These are phyloP conservation scores for Sclerotinia minor DNA, from an alignment of 2,329 filamentous ascomycete species.

Conservation along the genomic window DNA sequence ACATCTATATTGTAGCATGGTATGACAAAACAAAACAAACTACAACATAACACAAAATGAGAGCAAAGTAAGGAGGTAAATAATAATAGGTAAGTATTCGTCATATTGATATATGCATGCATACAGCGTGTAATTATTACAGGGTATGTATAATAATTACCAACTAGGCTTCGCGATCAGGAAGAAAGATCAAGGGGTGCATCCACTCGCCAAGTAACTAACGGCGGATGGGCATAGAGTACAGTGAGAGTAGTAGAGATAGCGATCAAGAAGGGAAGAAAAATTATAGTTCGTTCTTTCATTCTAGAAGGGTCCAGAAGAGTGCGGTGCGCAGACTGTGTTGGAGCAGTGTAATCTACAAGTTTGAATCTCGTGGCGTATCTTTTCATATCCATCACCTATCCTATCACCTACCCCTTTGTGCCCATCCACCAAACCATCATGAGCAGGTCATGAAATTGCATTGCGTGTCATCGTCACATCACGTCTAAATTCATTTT, in stretches of 20 bases:
- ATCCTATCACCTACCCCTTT: constrained; percentile 10
- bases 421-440: constrained; percentile 9
- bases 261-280: background rate
- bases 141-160: too few species aligned
- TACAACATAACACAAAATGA: too few species aligned
- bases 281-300: background rate
- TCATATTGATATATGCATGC: too few species aligned
- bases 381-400: constrained; percentile 14
- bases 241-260: constrained; percentile 1
- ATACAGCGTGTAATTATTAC: background rate
- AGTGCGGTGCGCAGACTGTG: background rate
- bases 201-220: too few species aligned
- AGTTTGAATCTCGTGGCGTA: background rate
- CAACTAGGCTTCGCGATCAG: too few species aligned
- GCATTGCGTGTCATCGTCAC: constrained; percentile 13
- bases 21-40: too few species aligned
- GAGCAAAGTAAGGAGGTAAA: too few species aligned
- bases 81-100: too few species aligned
- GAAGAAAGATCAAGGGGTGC: too few species aligned
- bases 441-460: constrained; percentile 15
- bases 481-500: constrained; percentile 5
- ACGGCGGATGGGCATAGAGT: background rate
- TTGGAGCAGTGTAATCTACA: constrained; percentile 19
- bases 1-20: too few species aligned
- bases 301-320: background rate